Evolutionary conservation across 2,329 filamentous ascomycete species (phyloP), one percentile per base, ranked within the genome.

Genomic region (Podosphaera xanthii): DNA sequence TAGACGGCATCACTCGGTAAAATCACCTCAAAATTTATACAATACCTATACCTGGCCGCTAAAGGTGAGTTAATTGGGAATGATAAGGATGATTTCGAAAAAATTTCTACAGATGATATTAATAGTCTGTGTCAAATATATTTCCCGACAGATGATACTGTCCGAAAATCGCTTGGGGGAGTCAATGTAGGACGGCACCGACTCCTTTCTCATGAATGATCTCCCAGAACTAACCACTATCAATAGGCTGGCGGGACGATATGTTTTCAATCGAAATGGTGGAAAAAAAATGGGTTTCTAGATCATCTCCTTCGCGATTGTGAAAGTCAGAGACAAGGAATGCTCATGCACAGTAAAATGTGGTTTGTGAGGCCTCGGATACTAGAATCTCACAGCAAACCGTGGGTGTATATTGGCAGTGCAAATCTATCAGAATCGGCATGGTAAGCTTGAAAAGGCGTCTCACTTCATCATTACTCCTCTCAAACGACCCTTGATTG

Each of bases 401-500:
- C 36, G n/a, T 97, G 87, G 84, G 84, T 79, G 1, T 97, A 97
- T 67, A 72, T 95, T 44, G 92, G 92, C 14, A 94, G 87, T 65
- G 87, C 88, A 6, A 98, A 98, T 71, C 72, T 95, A 35, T 94
- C 89, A 0, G 89, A 96, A 70, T 90, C 86, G 69, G 92, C 92
- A 36, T 98, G 92, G 86, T 88, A 72, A 75, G 81, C 74, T 22
- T 35, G 30, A 30, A 33, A 12, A 46, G 8, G 40, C 35, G 22
- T 22, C 22, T 22, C 22, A 22, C 22, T 22, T 22, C 22, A 22
- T 22, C 22, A 22, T 22, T 22, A 22, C 22, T 22, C 22, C 22
- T 22, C 22, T 22, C 22, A 22, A 22, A 22, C 22, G 22, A 22
- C 22, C 22, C 22, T 22, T 22, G 22, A 22, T 22, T 22, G 22